Evolutionary conservation across 2,329 filamentous ascomycete genomes (phyloP), one percentile per base, ranked within the genome.

Genomic region (Colletotrichum phormii): DNA sequence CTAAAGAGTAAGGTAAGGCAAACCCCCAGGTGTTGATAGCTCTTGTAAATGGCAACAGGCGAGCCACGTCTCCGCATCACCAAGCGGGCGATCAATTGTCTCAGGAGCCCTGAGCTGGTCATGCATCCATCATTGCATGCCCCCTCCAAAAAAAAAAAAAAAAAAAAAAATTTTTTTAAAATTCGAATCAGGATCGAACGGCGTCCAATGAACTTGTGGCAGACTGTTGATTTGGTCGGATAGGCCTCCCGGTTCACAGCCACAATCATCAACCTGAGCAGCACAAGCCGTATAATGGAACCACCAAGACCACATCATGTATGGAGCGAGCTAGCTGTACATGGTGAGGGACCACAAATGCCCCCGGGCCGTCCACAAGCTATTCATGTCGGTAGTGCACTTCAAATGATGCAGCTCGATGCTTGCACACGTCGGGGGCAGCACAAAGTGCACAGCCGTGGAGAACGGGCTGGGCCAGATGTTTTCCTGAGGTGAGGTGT

Each of bases 51-150:
- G 7, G 33, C 13, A 67, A 67, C 29, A 35, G 62, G 33, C 46
- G 26, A 72, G 66, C 60, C 60, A 57, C 49, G 60, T 71, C 66
- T 64, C 70, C 70, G 60, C 71, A 65, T 57, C 53, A 61, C 46
- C 42, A 29, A 29, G 55, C 54, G 65, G 66, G 66, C 66, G 66
- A 73, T 71, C 60, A 60, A 33, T 18, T 64, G 66, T 72, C 70
- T 70, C 55, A 65, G 61, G 70, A 49, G 60, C 58, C 61, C 55
- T 71, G 60, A 73, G 71, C 55, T 73, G 71, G 60, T 60, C 66
- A 61, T 70, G 71, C 66, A 71, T 51, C 26, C 66, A 71, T 42
- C 15, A 42, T 42, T 18, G 37, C 37, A 42, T 42, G 37, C 15
- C 37, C 37, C 37, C 37, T 42, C 6, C 54, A 46, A 57, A 61